Evolutionary conservation across 139 green algal species (phyloP), one percentile per base, ranked within the genome.

Genomic region (Chlamydomonas sphaeroides): DNA sequence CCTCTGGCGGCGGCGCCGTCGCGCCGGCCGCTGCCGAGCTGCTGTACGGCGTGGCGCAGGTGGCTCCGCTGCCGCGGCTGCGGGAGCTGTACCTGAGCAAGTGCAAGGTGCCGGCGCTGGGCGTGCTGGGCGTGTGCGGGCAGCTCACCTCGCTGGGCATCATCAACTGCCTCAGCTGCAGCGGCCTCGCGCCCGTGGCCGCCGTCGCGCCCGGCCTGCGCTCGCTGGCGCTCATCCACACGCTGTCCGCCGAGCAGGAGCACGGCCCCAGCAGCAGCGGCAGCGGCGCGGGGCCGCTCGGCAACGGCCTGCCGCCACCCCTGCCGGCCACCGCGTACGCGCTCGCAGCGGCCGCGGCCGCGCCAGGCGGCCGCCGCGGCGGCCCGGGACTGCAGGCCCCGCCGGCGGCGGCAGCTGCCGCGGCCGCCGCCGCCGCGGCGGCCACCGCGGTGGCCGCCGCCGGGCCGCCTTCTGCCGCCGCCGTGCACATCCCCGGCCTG

Each of bases 11-110:
- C 36, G 48, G 20, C 1, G 33, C 32, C 32, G 48, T 32, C 32
- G 32, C 32, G 15, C 32, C 4, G 26, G n/a, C 5, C n/a, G 61
- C 32, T 14, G 45, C 45, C 30, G 23, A 73, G 42, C 42, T 81
- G 59, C 39, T 73, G 61, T 65, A 72, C 33, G 61, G 62, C 62
- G 32, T 82, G 41, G 75, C 75, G 18, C 32, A 61, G n/a, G 33
- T 49, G 23, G 42, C 61, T 6, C 75, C 75, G 62, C 63, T 84
- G 65, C 77, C 77, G 28, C 65, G 28, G 3, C 63, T 84, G 33
- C 65, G 36, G 26, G 77, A 84, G 77, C 77, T 84, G 35, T 84
- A 84, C 77, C 45, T 84, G 48, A 74, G 61, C 30, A 74, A 75
- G 49, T 84, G 77, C 65, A 84, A 84, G 77, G 77, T 84, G 17